A percentile compares a stretch with the other conserved stretches of the same genome.
phyloP scores from a whole-genome alignment of 2,329 filamentous ascomycete species.

The Aaosphaeria arxii region DNA sequence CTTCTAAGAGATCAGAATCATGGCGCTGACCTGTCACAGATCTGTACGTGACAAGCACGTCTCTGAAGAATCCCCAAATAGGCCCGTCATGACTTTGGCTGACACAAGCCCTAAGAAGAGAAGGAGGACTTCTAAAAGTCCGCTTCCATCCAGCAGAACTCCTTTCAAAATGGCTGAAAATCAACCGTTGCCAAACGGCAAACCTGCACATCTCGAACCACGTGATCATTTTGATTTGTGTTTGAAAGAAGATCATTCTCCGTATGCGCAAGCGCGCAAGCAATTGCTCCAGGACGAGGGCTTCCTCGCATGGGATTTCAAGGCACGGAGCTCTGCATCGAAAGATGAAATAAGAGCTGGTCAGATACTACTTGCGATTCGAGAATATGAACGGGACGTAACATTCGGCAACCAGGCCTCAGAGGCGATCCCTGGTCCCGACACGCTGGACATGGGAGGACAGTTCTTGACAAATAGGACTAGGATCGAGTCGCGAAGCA shows the following conservation, averaged over 20 bases:
- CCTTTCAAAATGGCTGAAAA: conserved; percentile 10
- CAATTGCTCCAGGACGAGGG: conserved; percentile 31
- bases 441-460: conserved; percentile 46
- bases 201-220: not conserved
- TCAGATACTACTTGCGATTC: conserved; percentile 33
- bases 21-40: conserved; percentile 10
- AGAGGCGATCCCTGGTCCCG: conserved; percentile 38
- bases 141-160: conserved; percentile 8
- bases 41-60: conserved; percentile 29
- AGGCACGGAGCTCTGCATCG: conserved; percentile 21
- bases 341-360: conserved; percentile 28
- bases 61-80: conserved; percentile 19
- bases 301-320: conserved; percentile 34
- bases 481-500: conserved; percentile 49
- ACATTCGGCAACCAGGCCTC: conserved; percentile 43
- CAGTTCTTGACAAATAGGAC: conserved; percentile 45
- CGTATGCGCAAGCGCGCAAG: conserved; percentile 19
- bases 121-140: conserved; percentile 23
- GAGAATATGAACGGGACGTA: conserved; percentile 42
- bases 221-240: too few relatives aligned
- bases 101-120: conserved; percentile 32
- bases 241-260: not conserved
- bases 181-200: conserved; percentile 3
- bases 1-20: not conserved
- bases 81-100: conserved; percentile 24